Conservation (phyloP, 2,329 filamentous ascomycete genomes). For the Aureobasidium sp. region DNA sequence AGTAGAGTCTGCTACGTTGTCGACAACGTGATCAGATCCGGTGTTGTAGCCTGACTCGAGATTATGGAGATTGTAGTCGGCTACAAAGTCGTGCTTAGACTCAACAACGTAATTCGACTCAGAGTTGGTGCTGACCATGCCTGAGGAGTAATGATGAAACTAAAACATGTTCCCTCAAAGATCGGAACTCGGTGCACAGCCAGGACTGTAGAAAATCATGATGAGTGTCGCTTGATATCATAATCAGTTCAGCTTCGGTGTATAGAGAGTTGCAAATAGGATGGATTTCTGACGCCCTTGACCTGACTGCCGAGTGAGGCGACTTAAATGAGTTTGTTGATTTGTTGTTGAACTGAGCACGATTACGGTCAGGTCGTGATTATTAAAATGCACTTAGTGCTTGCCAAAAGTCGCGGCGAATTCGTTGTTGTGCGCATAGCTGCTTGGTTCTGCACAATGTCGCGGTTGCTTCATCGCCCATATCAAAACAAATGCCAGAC, state of each 20-base stretch:
- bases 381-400: background rate
- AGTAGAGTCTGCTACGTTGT: no score
- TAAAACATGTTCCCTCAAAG: no score
- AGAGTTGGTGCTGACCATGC: no score
- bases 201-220: no score
- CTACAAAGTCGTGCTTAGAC: no score
- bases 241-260: background rate
- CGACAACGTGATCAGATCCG: no score
- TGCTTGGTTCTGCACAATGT: background rate
- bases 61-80: no score
- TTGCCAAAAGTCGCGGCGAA: background rate
- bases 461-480: background rate
- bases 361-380: background rate
- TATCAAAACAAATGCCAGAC: background rate
- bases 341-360: background rate
- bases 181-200: no score
- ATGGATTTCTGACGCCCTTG: background rate
- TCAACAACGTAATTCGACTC: no score
- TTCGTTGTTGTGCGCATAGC: background rate
- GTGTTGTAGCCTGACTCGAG: no score
- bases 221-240: background rate
- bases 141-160: no score
- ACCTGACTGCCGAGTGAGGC: background rate
- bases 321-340: background rate
- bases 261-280: background rate